Evolutionary conservation across 371 early-diverging fungal genomes (phyloP).

Genomic region (Mucor plumbeus): DNA sequence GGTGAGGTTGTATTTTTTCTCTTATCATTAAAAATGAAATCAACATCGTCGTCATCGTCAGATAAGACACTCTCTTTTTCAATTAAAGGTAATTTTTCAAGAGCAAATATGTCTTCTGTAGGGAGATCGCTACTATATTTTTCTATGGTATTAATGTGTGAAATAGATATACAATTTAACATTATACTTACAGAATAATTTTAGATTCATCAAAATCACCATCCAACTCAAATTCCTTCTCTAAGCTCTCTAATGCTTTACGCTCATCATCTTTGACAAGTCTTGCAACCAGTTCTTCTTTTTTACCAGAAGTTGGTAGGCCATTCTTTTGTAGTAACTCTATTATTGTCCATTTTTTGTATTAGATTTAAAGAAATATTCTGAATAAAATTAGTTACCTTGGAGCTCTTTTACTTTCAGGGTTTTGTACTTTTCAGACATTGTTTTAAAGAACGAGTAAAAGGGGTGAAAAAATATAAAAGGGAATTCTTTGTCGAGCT

Average conservation of each 20-base stretch:
- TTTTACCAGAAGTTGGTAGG: constrained; percentile 65
- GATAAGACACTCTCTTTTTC: constrained; percentile 29
- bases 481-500: not conserved
- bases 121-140: constrained; percentile 8
- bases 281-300: constrained; percentile 70
- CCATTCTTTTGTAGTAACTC: constrained; percentile 64
- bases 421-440: constrained; percentile 55
- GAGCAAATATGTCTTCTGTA: not conserved
- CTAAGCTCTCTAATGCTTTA: constrained; percentile 51
- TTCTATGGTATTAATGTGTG: not conserved
- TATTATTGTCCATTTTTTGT: constrained; percentile 2
- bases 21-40: not conserved
- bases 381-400: constrained; percentile 29
- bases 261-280: constrained; percentile 62
- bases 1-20: not conserved
- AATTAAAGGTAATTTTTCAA: constrained; percentile 2
- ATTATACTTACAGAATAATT: constrained; percentile 18
- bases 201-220: constrained; percentile 47
- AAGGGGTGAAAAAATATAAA: not conserved
- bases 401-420: constrained; percentile 71
- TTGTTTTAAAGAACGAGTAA: not conserved
- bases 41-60: constrained; percentile 21
- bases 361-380: not conserved
- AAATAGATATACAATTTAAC: not conserved
- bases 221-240: constrained; percentile 47